phyloP scores from a whole-genome alignment of 352 stramenopile genomes.

The Phytophthora sansomeana region DNA sequence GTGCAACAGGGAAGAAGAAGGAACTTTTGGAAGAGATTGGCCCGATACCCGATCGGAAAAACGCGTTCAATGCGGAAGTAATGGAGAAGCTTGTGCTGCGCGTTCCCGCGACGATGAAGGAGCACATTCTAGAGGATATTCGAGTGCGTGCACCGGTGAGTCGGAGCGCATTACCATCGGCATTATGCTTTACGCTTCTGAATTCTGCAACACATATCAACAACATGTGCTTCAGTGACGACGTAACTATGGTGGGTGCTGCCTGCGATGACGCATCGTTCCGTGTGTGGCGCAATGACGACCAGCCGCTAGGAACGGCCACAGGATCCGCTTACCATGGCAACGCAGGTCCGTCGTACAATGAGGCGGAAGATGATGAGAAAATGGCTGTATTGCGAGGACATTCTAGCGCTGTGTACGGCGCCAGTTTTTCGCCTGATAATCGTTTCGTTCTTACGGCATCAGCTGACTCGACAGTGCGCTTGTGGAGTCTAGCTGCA shows the following conservation, averaged over 20 bases:
- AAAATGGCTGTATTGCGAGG: conserved; percentile 75
- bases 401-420: conserved; percentile 87
- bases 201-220: conserved; percentile 84
- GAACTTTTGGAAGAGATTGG: conserved; percentile 63
- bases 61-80: conserved; percentile 73
- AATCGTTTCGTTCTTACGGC: conserved; percentile 85
- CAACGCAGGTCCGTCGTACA: conserved; percentile 32
- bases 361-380: conserved; percentile 74
- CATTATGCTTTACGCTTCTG: conserved; percentile 81
- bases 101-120: conserved; percentile 69
- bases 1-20: conserved; percentile 49
- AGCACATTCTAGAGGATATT: conserved; percentile 71
- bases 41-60: conserved; percentile 74
- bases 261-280: conserved; percentile 80
- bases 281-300: conserved; percentile 85
- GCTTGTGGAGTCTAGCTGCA: conserved; percentile 87
- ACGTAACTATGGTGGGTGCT: conserved; percentile 79
- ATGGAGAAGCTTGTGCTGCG: conserved; percentile 86
- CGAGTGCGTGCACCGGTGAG: conserved; percentile 59
- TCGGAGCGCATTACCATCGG: conserved; percentile 64
- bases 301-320: conserved; percentile 74
- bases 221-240: conserved; percentile 85
- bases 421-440: conserved; percentile 85
- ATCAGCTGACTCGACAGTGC: conserved; percentile 82
- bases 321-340: conserved; percentile 69